Percentiles rank a stretch among this genome's conserved stretches.
These are phyloP conservation scores for Flaveria ramosissima DNA, from an alignment of 129 eudicot genomes.

Conservation along the genomic window DNA sequence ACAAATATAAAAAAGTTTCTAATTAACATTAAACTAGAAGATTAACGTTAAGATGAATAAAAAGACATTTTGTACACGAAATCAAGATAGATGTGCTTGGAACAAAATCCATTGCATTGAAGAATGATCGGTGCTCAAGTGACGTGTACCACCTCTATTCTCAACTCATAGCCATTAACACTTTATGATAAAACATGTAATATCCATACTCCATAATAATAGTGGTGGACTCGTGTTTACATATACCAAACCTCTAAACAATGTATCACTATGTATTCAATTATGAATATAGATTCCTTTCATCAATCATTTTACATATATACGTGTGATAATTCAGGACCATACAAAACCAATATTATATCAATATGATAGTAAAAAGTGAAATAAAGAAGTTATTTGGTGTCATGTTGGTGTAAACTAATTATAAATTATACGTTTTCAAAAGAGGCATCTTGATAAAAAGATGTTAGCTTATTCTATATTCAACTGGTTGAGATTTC, in stretches of 20 bases:
- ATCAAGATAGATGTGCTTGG: not conserved
- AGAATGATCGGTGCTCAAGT: slow-evolving; percentile 1
- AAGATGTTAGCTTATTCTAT: too few species aligned
- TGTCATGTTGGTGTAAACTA: too few species aligned
- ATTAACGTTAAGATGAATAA: not conserved
- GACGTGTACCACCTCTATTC: slow-evolving; percentile 9
- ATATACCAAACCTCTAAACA: not conserved
- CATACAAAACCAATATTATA: too few species aligned
- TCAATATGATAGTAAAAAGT: too few species aligned
- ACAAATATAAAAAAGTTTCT: too few species aligned
- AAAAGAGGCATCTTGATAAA: too few species aligned
- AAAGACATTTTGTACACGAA: not conserved
- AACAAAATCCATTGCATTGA: not conserved
- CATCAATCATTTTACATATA: too few species aligned
- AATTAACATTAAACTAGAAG: not conserved
- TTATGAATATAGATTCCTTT: too few species aligned
- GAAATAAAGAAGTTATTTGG: too few species aligned
- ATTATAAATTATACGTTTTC: too few species aligned
- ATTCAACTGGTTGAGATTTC: too few species aligned
- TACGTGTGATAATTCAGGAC: too few species aligned
- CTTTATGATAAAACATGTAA: not conserved
- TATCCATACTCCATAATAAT: not conserved
- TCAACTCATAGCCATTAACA: slow-evolving; percentile 3
- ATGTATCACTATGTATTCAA: not conserved
- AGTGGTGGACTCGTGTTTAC: slow-evolving; percentile 1